Evolutionary conservation across 345 rosid genomes (phyloP).

Genomic region (Jatropha curcas): DNA sequence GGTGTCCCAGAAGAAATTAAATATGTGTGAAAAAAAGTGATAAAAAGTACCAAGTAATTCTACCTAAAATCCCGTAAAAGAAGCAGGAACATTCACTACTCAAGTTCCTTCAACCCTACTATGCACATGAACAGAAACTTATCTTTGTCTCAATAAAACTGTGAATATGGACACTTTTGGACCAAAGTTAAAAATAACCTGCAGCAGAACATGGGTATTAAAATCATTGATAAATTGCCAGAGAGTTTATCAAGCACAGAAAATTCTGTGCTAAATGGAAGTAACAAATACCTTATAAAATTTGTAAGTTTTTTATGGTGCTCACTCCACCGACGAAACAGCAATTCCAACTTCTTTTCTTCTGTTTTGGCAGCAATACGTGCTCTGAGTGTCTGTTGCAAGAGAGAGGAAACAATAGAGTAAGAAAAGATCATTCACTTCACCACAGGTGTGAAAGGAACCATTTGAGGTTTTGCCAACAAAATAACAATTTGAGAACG

Average conservation of each 20-base stretch:
- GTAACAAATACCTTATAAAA: constrained; percentile 73
- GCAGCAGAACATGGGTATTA: constrained; percentile 41
- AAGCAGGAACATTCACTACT: constrained; percentile 33
- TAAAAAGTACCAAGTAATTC: constrained; percentile 25
- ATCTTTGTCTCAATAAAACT: constrained; percentile 90
- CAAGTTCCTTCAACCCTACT: constrained; percentile 50
- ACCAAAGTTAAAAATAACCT: constrained; percentile 99
- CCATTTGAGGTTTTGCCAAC: background rate
- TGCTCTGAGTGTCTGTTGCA: constrained; percentile 74
- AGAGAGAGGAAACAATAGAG: constrained; percentile 5
- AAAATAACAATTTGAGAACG: constrained; percentile 24
- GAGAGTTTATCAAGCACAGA: background rate
- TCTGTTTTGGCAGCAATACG: constrained; percentile 95
- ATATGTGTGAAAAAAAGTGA: constrained; percentile 14
- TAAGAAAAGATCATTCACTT: constrained; percentile 3
- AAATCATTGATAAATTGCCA: background rate
- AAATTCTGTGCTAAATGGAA: background rate
- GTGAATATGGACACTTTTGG: constrained; percentile 98
- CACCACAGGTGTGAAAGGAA: background rate
- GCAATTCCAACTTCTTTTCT: constrained; percentile 92
- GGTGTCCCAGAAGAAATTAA: constrained; percentile 32
- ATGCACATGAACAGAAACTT: constrained; percentile 87
- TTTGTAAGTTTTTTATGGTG: constrained; percentile 84
- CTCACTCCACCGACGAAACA: constrained; percentile 96
- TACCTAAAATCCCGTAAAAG: constrained; percentile 36